These are phyloP conservation scores for Monosporozyma aerobia DNA, from an alignment of 805 yeast genomes.

Conservation along the genomic window DNA sequence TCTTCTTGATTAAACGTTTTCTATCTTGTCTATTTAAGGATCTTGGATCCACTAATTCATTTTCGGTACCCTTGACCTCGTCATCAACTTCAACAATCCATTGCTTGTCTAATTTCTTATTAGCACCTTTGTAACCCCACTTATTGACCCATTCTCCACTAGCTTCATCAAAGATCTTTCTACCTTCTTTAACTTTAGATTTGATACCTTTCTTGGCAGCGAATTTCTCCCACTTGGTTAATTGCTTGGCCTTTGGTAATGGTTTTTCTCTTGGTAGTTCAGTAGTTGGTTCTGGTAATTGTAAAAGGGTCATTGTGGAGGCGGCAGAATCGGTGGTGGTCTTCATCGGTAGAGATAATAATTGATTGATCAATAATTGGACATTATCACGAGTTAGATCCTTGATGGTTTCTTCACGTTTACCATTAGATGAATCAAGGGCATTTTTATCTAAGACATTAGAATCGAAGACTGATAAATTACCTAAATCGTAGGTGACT, in stretches of 20 bases:
- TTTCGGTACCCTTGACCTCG: conserved; percentile 45
- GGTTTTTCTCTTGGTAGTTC: conserved; percentile 91
- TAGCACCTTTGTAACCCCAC: conserved; percentile 96
- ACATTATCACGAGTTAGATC: conserved; percentile 80
- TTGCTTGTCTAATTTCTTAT: conserved; percentile 77
- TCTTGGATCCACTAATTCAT: conserved; percentile 82
- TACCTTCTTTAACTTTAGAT: conserved; percentile 83
- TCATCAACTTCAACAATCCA: conserved; percentile 96
- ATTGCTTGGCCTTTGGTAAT: conserved; percentile 83
- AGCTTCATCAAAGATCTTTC: conserved; percentile 81
- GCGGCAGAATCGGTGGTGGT: conserved; percentile 69
- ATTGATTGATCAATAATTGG: conserved; percentile 83
- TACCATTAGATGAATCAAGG: conserved; percentile 42
- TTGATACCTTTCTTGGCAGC: conserved; percentile 93
- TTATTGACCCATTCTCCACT: conserved; percentile 93
- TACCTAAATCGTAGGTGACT: conserved; percentile 80
- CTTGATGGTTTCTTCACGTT: conserved; percentile 55
- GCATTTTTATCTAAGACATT: conserved; percentile 67
- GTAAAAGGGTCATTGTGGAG: conserved; percentile 60
- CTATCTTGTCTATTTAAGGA: conserved; percentile 72
- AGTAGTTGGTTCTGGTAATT: conserved; percentile 75
- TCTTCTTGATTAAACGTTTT: conserved; percentile 60
- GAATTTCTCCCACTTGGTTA: conserved; percentile 93
- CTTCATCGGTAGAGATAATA: conserved; percentile 80
- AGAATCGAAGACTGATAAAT: conserved; percentile 80